A percentile compares a stretch with the other conserved stretches of the same genome.
phyloP scores from a whole-genome alignment of 1,139 yeast species.

The Magnusiomyces tetraspermus region DNA sequence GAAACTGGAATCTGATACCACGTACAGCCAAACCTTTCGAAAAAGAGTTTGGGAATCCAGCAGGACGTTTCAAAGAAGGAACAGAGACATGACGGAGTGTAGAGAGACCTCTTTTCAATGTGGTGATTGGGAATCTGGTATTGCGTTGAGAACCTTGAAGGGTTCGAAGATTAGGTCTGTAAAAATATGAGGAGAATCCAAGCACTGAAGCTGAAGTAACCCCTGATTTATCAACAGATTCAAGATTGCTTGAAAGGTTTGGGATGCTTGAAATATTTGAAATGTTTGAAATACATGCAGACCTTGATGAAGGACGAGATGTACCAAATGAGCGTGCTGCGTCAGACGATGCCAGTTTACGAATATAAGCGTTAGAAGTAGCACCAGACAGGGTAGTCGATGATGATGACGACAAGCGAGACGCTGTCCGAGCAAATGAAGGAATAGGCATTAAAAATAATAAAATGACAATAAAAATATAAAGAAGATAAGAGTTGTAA shows the following conservation, averaged over 20 bases:
- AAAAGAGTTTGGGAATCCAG: too few species aligned
- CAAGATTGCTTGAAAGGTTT: too few species aligned
- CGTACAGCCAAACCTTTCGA: conserved; percentile 10
- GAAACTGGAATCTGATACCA: conserved; percentile 11
- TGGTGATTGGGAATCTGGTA: conserved; percentile 20
- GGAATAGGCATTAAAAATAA: conserved; percentile 19
- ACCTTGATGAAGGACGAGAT: too few species aligned
- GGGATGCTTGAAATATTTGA: too few species aligned
- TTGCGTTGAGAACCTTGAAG: too few species aligned
- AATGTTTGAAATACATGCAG: too few species aligned
- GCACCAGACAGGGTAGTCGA: conserved; percentile 3
- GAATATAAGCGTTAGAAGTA: background rate
- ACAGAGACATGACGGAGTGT: background rate
- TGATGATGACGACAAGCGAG: conserved; percentile 11
- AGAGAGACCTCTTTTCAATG: conserved; percentile 24
- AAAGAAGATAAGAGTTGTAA: background rate
- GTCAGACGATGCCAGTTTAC: background rate
- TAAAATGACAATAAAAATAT: background rate
- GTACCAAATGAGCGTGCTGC: too few species aligned
- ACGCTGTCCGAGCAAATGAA: conserved; percentile 21
- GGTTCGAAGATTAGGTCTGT: too few species aligned
- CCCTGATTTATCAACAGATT: background rate
- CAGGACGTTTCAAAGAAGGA: conserved; percentile 1
- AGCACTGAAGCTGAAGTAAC: background rate
- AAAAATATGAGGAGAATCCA: conserved; percentile 16